These are phyloP conservation scores for Pulveroboletus frians DNA, from an alignment of 768 basidiomycete species.

Conservation along the genomic window DNA sequence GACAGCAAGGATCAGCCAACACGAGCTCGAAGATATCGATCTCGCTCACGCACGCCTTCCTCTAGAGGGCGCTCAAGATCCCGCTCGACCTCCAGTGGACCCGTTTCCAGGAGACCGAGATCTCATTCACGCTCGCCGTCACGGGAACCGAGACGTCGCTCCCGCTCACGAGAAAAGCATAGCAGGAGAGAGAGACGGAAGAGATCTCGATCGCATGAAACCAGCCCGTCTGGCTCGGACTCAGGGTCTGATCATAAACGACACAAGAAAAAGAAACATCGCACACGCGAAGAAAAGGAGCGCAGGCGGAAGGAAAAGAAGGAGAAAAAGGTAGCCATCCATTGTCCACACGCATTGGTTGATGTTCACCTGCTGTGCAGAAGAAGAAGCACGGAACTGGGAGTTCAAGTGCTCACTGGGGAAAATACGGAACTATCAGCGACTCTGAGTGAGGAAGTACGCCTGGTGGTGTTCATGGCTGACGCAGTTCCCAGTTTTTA, in stretches of 20 bases:
- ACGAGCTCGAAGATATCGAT: conserved; percentile 5
- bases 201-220: conserved; percentile 35
- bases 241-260: conserved; percentile 31
- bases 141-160: conserved; percentile 27
- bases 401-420: conserved; percentile 64
- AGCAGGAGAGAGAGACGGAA: conserved; percentile 28
- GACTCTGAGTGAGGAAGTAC: conserved; percentile 67
- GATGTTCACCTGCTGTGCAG: conserved; percentile 33
- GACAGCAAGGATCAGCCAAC: conserved; percentile 6
- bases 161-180: conserved; percentile 32
- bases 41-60: conserved; percentile 23
- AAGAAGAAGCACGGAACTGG: conserved; percentile 50
- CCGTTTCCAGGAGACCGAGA: conserved; percentile 8
- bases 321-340: conserved; percentile 54
- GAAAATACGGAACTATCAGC: conserved; percentile 82
- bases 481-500: conserved; percentile 53
- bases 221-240: conserved; percentile 36
- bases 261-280: conserved; percentile 43
- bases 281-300: conserved; percentile 44
- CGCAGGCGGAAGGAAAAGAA: conserved; percentile 62
- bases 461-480: conserved; percentile 6
- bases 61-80: conserved; percentile 21
- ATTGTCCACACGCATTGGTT: neutral
- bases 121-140: conserved; percentile 26
- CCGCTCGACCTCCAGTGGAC: conserved; percentile 23